phyloP scores from a whole-genome alignment of 352 stramenopile species.

The Thalassiosira hispida region DNA sequence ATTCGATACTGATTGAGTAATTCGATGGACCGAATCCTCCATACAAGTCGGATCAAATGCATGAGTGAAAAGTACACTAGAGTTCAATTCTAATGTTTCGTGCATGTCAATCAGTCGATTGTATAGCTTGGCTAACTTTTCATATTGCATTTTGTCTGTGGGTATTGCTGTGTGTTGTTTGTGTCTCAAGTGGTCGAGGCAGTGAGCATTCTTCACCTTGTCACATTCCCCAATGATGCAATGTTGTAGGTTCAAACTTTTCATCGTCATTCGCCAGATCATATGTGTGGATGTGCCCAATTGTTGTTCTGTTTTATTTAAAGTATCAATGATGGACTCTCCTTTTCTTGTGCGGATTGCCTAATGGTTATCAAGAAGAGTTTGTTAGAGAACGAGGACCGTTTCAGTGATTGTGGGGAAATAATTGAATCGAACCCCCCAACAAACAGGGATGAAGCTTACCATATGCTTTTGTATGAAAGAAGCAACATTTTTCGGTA shows the following conservation, averaged over 20 bases:
- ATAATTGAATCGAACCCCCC: too few species aligned
- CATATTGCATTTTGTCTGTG: slow-evolving; percentile 41
- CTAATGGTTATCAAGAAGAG: slow-evolving; percentile 7
- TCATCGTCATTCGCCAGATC: slow-evolving; percentile 52
- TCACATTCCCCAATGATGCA: slow-evolving; percentile 4
- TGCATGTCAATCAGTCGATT: slow-evolving; percentile 61
- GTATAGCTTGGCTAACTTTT: slow-evolving; percentile 52
- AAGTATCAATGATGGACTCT: slow-evolving; percentile 36
- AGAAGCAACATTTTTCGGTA: slow-evolving; percentile 40
- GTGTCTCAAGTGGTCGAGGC: slow-evolving; percentile 1
- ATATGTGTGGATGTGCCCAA: slow-evolving; percentile 44
- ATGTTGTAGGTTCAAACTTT: slow-evolving; percentile 34
- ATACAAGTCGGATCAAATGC: slow-evolving; percentile 47
- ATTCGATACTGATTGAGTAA: slow-evolving; percentile 48
- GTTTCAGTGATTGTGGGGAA: neutral
- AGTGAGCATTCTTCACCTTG: neutral
- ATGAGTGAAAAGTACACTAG: slow-evolving; percentile 37
- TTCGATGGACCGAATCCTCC: slow-evolving; percentile 41
- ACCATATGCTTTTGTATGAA: slow-evolving; percentile 55
- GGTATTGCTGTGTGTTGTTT: slow-evolving; percentile 22
- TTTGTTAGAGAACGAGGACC: neutral
- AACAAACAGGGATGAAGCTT: neutral
- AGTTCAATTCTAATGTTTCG: slow-evolving; percentile 46
- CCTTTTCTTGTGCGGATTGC: slow-evolving; percentile 46
- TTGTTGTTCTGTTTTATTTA: slow-evolving; percentile 40